phyloP scores from a whole-genome alignment of 345 rosid genomes.

The Gynandropsis gynandra region DNA sequence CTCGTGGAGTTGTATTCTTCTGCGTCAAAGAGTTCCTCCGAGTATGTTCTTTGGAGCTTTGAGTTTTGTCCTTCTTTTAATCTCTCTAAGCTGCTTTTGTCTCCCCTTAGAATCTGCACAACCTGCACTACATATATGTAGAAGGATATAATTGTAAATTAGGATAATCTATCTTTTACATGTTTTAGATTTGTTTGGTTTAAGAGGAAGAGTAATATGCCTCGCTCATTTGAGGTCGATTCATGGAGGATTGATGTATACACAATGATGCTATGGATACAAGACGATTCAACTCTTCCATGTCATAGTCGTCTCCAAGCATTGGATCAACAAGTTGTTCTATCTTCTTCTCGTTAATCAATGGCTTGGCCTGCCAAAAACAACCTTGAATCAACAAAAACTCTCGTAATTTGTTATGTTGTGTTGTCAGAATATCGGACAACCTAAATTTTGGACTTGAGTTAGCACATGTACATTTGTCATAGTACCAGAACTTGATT shows the following conservation, averaged over 20 bases:
- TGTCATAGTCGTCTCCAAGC: conserved; percentile 41
- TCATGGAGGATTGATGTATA: conserved; percentile 42
- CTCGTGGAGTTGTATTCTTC: conserved; percentile 69
- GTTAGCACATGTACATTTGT: no score
- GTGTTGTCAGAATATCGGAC: no score
- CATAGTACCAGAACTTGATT: no score
- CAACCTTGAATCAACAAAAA: neutral
- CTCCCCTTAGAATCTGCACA: conserved; percentile 51
- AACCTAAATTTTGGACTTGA: no score
- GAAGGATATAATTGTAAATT: no score
- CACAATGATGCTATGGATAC: conserved; percentile 52
- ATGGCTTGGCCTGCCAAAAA: conserved; percentile 57
- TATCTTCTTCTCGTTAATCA: conserved; percentile 40
- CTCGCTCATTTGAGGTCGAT: conserved; percentile 80
- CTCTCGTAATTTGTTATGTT: neutral
- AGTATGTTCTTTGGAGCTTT: conserved; percentile 48
- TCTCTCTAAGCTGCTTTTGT: conserved; percentile 31
- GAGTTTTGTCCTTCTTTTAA: conserved; percentile 29
- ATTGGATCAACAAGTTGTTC: conserved; percentile 60
- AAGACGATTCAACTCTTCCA: conserved; percentile 43
- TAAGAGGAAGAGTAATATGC: conserved; percentile 26
- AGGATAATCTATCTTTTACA: no score
- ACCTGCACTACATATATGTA: conserved; percentile 32
- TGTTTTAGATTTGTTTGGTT: neutral
- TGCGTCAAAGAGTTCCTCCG: conserved; percentile 56